Conservation (phyloP, 2,329 filamentous ascomycete genomes). For the Fusarium circinatum region DNA sequence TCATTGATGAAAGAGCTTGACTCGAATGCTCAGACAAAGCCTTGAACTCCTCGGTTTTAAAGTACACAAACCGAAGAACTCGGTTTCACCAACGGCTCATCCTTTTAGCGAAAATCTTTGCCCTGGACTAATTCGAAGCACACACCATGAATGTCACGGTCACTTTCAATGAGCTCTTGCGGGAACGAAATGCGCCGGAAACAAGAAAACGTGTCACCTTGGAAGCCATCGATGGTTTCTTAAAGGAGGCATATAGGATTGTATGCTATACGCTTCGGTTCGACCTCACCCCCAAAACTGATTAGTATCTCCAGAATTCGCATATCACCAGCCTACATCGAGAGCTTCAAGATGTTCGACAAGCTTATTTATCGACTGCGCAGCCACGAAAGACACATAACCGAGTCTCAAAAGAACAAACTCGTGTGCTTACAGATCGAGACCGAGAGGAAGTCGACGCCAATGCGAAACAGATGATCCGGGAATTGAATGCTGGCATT, state of each 20-base stretch:
- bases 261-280: slow-evolving; percentile 60
- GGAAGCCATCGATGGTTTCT: slow-evolving; percentile 80
- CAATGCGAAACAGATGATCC: slow-evolving; percentile 85
- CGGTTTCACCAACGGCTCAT: background rate
- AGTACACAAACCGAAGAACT: background rate
- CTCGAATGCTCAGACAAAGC: slow-evolving; percentile 20
- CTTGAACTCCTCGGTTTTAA: background rate
- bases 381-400: slow-evolving; percentile 68
- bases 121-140: slow-evolving; percentile 15
- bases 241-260: slow-evolving; percentile 94
- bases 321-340: slow-evolving; percentile 83
- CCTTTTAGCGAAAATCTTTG: slow-evolving; percentile 2
- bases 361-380: slow-evolving; percentile 88
- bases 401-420: slow-evolving; percentile 56
- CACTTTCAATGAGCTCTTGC: slow-evolving; percentile 74
- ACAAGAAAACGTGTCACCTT: slow-evolving; percentile 53
- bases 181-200: slow-evolving; percentile 65
- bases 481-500: slow-evolving; percentile 86
- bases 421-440: slow-evolving; percentile 75
- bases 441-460: slow-evolving; percentile 90
- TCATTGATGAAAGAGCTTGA: slow-evolving; percentile 19
- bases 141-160: slow-evolving; percentile 71
- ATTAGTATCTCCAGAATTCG: slow-evolving; percentile 69
- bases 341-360: slow-evolving; percentile 85
- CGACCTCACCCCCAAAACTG: slow-evolving; percentile 15